Percentiles rank a stretch among this genome's conserved stretches.
phyloP scores from a whole-genome alignment of 2,329 filamentous ascomycete species.

The Trichoderma brevicompactum region DNA sequence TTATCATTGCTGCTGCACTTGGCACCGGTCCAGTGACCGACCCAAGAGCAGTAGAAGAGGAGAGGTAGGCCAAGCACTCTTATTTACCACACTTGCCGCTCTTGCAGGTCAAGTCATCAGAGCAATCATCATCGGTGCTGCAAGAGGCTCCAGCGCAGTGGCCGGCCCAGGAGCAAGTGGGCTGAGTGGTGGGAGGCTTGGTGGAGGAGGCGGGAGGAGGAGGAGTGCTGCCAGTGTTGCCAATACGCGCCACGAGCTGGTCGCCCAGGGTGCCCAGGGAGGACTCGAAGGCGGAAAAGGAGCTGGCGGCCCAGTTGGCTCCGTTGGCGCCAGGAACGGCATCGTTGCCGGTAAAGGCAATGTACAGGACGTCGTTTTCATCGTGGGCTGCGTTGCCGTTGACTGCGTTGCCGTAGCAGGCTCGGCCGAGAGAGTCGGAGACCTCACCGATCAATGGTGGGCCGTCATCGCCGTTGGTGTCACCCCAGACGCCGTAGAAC shows the following conservation, averaged over 20 bases:
- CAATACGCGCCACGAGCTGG: slow-evolving; percentile 47
- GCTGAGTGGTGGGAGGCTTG: neutral
- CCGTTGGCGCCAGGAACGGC: slow-evolving; percentile 57
- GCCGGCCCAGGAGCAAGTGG: slow-evolving; percentile 22
- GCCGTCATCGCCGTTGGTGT: slow-evolving; percentile 58
- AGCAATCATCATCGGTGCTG: slow-evolving; percentile 23
- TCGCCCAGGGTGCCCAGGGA: slow-evolving; percentile 53
- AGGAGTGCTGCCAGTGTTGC: slow-evolving; percentile 4
- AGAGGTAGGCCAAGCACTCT: neutral
- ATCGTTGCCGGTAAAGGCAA: slow-evolving; percentile 59
- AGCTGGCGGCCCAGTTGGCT: slow-evolving; percentile 57
- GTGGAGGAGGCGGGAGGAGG: neutral
- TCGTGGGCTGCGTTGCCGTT: slow-evolving; percentile 51
- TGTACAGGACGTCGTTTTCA: slow-evolving; percentile 59
- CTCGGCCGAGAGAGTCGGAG: slow-evolving; percentile 56
- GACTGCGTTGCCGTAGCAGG: slow-evolving; percentile 56
- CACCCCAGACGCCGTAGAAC: slow-evolving; percentile 62
- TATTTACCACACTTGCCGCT: slow-evolving; percentile 1
- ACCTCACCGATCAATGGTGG: slow-evolving; percentile 55
- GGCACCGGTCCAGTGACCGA: slow-evolving; percentile 22
- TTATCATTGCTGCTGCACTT: slow-evolving; percentile 21
- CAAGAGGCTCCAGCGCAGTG: slow-evolving; percentile 26
- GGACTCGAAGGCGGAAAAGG: slow-evolving; percentile 48
- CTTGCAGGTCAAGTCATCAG: slow-evolving; percentile 26
- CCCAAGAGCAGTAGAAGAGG: slow-evolving; percentile 20